Evolutionary conservation across 306 rosid species (phyloP).

Genomic region (Purshia tridentata): DNA sequence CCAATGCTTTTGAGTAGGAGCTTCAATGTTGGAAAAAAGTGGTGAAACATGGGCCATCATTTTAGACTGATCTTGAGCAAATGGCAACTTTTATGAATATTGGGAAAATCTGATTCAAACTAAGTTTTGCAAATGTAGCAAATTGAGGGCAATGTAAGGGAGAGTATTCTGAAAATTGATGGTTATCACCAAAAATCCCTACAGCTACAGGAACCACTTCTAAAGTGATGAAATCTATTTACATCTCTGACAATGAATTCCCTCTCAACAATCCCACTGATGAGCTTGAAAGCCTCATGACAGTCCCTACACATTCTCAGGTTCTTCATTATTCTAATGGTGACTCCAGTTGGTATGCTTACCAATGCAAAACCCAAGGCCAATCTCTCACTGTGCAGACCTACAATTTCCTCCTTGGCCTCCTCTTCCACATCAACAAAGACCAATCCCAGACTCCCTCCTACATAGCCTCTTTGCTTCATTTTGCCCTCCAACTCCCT

Average conservation of each 20-base stretch:
- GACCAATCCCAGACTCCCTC: constrained; percentile 61
- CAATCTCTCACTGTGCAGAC: constrained; percentile 80
- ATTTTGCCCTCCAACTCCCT: constrained; percentile 58
- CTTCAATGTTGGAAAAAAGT: not conserved
- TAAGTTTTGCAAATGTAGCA: not conserved
- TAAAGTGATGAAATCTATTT: constrained; percentile 87
- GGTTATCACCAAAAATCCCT: constrained; percentile 61
- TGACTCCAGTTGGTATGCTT: constrained; percentile 57
- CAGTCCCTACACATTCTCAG: constrained; percentile 78
- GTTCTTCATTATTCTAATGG: constrained; percentile 82
- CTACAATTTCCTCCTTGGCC: constrained; percentile 58
- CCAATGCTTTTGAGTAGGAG: not conserved
- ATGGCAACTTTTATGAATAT: not conserved
- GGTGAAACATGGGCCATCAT: not conserved
- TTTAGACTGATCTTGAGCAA: not conserved
- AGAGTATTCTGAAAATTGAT: not conserved
- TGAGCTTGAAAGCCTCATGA: constrained; percentile 73
- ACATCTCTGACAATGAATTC: constrained; percentile 75
- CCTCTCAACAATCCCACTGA: constrained; percentile 69
- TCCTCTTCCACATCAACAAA: constrained; percentile 77
- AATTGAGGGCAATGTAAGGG: not conserved
- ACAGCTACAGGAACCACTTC: constrained; percentile 56
- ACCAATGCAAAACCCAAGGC: constrained; percentile 81
- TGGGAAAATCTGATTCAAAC: not conserved
- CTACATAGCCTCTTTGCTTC: constrained; percentile 74